Evolutionary conservation across 768 basidiomycete species (phyloP), one percentile per base, ranked within the genome.

Genomic region (Phylloporus arenicola): DNA sequence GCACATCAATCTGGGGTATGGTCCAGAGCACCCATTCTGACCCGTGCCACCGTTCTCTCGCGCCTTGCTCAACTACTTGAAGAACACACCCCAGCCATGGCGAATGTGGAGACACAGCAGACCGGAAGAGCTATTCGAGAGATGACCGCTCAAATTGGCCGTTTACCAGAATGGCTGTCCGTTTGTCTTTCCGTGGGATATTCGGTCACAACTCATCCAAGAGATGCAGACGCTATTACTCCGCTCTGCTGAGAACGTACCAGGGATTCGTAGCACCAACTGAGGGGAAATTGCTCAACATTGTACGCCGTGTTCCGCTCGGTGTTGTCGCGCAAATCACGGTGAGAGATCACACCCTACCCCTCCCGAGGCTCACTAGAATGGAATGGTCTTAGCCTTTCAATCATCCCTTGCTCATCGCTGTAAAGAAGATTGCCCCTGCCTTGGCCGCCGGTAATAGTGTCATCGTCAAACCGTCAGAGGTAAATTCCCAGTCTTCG

Each of bases 321-420:
- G 91, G 91, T 11, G 90, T 92, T n/a, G 88, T 91, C 34, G 90
- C 84, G 1, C 89, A 92, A 63, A 87, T 93, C 22, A 92, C 88
- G 13, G 89, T 88, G 50, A 64, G 76, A 49, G 4, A 31, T 48
- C 2, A 44, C 22, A 11, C 17, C 44, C 9, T 35, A 27, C 13
- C 30, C 39, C 9, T 14, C 24, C 48, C 24, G 27, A 37, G 34
- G 45, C 31, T 53, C 45, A 51, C 27, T 37, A 10, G 13, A n/a
- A 43, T 20, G 37, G 6, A 12, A 30, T 19, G 17, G 39, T 41
- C 45, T 14, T 53, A 90, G 86, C 88, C 90, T 3, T 92, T 92
- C 67, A 93, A 93, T 57, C 90, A 93, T 56, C 91, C 91, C 1
- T 70, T 93, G n/a, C 67, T 93, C 31, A 93, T 93, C 54, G 88